Conservation (phyloP, 2,329 filamentous ascomycete species). For the Alternaria incomplexa region DNA sequence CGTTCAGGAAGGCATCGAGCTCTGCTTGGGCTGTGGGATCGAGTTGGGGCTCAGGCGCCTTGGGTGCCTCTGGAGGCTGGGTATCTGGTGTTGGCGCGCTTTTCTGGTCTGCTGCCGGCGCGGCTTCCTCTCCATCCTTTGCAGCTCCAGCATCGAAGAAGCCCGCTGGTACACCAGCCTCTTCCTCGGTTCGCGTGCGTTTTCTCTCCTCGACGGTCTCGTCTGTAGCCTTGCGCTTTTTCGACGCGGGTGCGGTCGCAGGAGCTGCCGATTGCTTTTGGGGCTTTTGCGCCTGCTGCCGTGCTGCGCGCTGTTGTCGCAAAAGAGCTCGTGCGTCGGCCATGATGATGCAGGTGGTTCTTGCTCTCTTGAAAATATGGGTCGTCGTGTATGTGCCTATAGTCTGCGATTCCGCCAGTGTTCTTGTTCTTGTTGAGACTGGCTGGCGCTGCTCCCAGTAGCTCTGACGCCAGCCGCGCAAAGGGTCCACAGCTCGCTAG, state of each 20-base stretch:
- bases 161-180: constrained; percentile 40
- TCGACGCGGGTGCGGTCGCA: constrained; percentile 37
- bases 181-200: constrained; percentile 41
- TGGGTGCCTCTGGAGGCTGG: constrained; percentile 9
- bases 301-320: constrained; percentile 47
- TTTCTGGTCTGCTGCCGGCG: constrained; percentile 1
- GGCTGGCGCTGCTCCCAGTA: constrained; percentile 1
- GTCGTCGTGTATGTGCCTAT: neutral
- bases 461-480: constrained; percentile 3
- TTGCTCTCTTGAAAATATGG: neutral
- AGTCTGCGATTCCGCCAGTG: neutral
- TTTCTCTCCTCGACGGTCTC: constrained; percentile 40
- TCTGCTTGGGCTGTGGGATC: constrained; percentile 40
- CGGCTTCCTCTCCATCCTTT: constrained; percentile 11
- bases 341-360: constrained; percentile 25
- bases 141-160: constrained; percentile 43
- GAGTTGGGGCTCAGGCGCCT: constrained; percentile 14
- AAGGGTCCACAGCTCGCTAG: constrained; percentile 7
- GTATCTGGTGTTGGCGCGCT: constrained; percentile 4
- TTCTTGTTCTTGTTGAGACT: neutral
- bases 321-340: constrained; percentile 48
- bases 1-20: constrained; percentile 62
- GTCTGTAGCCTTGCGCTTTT: constrained; percentile 46
- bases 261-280: constrained; percentile 39
- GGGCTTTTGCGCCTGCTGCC: constrained; percentile 41